Percentiles rank a stretch among this genome's conserved stretches.
phyloP scores from a whole-genome alignment of 495 filamentous ascomycete species.

The Penicillium paxilli region DNA sequence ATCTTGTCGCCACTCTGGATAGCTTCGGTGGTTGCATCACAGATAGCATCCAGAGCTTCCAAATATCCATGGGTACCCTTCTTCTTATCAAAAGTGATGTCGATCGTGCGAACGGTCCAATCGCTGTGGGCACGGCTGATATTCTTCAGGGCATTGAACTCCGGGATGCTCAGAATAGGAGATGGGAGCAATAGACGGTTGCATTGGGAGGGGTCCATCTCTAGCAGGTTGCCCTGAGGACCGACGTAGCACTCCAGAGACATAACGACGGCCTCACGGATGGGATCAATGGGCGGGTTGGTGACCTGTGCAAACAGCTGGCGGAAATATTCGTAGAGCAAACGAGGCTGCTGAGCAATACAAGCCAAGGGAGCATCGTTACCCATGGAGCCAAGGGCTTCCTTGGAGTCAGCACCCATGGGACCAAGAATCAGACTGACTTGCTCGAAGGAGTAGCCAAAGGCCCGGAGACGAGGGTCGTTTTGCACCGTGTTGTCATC shows the following conservation, averaged over 20 bases:
- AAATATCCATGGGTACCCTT: constrained; percentile 87
- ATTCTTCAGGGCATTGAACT: constrained; percentile 87
- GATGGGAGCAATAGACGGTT: constrained; percentile 83
- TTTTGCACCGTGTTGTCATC: constrained; percentile 77
- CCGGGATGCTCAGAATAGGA: constrained; percentile 85
- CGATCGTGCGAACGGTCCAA: constrained; percentile 93
- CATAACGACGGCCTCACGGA: constrained; percentile 99
- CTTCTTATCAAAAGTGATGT: constrained; percentile 91
- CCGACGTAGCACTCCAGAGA: constrained; percentile 97
- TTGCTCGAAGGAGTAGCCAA: constrained; percentile 97
- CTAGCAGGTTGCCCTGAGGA: constrained; percentile 94
- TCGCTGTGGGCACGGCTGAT: constrained; percentile 71
- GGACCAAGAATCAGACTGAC: constrained; percentile 91
- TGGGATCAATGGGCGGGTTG: constrained; percentile 98
- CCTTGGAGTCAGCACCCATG: constrained; percentile 98
- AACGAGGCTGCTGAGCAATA: constrained; percentile 82
- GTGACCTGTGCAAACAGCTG: constrained; percentile 99
- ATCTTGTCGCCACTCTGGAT: constrained; percentile 84
- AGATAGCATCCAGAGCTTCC: constrained; percentile 86
- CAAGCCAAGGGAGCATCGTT: constrained; percentile 97
- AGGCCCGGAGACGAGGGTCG: constrained; percentile 81
- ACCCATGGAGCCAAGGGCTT: constrained; percentile 99
- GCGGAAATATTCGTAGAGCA: constrained; percentile 97
- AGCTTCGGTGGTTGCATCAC: constrained; percentile 79
- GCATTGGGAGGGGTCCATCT: constrained; percentile 92